These are phyloP conservation scores for Acaromyces ingoldii DNA, from an alignment of 1,284 basidiomycete genomes.

Conservation along the genomic window DNA sequence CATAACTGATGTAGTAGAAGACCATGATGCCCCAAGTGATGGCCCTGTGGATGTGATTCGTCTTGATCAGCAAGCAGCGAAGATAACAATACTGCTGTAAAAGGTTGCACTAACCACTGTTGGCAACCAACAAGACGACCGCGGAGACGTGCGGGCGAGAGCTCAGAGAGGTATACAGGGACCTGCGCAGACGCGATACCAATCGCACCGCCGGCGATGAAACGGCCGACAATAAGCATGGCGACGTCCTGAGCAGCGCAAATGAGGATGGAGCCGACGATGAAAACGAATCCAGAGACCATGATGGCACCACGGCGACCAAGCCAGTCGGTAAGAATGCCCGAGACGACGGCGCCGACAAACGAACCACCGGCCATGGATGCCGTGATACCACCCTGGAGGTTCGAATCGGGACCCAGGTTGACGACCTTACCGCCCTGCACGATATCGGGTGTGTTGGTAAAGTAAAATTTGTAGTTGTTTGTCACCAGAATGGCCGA, in stretches of 20 bases:
- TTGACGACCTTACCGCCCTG: slow-evolving; percentile 10
- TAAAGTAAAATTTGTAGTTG: slow-evolving; percentile 25
- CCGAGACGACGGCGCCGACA: slow-evolving; percentile 25
- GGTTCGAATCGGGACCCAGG: slow-evolving; percentile 13
- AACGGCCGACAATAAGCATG: slow-evolving; percentile 28
- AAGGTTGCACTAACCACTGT: too few species aligned
- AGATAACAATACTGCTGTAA: too few species aligned
- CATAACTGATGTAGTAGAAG: slow-evolving; percentile 32
- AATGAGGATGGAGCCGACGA: slow-evolving; percentile 23
- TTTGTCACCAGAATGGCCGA: slow-evolving; percentile 16
- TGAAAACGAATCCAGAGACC: slow-evolving; percentile 28
- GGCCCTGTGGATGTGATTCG: too few species aligned
- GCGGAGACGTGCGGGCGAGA: slow-evolving; percentile 17
- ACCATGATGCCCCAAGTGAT: slow-evolving; percentile 49
- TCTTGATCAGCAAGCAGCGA: too few species aligned
- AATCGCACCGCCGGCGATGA: slow-evolving; percentile 22
- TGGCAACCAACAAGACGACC: slow-evolving; percentile 52
- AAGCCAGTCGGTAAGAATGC: slow-evolving; percentile 20
- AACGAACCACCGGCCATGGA: slow-evolving; percentile 30
- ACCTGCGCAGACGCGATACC: slow-evolving; percentile 27
- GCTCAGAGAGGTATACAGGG: slow-evolving; percentile 24
- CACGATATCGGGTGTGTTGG: not conserved
- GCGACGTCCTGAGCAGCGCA: slow-evolving; percentile 27
- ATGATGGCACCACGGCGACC: slow-evolving; percentile 23
- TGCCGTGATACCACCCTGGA: slow-evolving; percentile 28